Conservation (phyloP, 257 asterid genomes). For the Buddleja alternifolia region DNA sequence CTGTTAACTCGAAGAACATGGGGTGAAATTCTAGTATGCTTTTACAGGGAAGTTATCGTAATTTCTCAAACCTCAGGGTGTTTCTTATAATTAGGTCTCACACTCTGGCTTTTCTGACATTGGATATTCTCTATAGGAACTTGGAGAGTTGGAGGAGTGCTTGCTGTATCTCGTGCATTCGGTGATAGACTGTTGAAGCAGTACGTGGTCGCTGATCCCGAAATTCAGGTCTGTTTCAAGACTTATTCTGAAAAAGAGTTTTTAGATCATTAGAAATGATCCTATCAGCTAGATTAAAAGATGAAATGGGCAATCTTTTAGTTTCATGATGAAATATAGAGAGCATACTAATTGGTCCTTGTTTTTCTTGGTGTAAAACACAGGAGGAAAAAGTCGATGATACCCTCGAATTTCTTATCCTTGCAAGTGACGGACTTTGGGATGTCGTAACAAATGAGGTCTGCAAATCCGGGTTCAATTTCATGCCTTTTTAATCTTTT, state of each 20-base stretch:
- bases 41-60: no score
- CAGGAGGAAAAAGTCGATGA: slow-evolving; percentile 79
- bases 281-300: background rate
- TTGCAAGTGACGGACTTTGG: slow-evolving; percentile 93
- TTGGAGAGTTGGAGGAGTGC: slow-evolving; percentile 93
- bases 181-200: slow-evolving; percentile 79
- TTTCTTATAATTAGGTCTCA: no score
- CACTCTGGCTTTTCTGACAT: background rate
- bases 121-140: slow-evolving; percentile 53
- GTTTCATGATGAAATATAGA: no score
- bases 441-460: slow-evolving; percentile 87
- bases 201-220: slow-evolving; percentile 86
- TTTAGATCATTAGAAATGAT: background rate
- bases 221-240: slow-evolving; percentile 57
- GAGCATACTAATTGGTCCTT: background rate
- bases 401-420: slow-evolving; percentile 80
- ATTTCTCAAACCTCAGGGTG: no score
- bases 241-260: background rate
- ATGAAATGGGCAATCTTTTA: no score
- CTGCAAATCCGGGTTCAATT: background rate
- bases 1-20: no score
- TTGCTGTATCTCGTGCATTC: slow-evolving; percentile 93
- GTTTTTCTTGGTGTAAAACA: slow-evolving; percentile 22
- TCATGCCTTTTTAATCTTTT: no score
- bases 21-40: no score